phyloP scores from a whole-genome alignment of 495 filamentous ascomycete species.

The Hypoxylon subgilvum region DNA sequence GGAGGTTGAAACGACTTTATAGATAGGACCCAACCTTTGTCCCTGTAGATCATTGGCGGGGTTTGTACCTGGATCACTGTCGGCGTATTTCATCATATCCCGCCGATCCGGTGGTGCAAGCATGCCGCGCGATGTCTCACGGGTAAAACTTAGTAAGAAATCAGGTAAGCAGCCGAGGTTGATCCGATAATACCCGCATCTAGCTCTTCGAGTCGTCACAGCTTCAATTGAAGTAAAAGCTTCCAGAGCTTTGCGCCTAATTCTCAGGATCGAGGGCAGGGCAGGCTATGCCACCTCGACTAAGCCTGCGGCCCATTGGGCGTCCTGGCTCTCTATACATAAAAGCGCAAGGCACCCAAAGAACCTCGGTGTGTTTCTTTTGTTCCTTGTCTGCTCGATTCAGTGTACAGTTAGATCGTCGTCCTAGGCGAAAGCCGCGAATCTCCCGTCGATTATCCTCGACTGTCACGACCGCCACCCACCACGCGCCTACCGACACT shows the following conservation, averaged over 20 bases:
- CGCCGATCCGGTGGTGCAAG: no score
- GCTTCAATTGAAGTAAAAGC: not conserved
- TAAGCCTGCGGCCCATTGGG: constrained; percentile 39
- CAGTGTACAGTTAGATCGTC: constrained; percentile 11
- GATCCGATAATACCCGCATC: constrained; percentile 7
- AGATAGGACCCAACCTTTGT: no score
- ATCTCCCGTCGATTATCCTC: constrained; percentile 25
- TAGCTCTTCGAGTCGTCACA: not conserved
- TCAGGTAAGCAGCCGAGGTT: constrained; percentile 13
- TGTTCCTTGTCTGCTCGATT: constrained; percentile 45
- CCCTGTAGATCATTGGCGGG: constrained; percentile 3
- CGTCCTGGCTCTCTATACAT: constrained; percentile 10
- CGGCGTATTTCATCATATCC: no score
- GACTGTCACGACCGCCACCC: constrained; percentile 7
- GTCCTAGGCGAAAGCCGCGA: constrained; percentile 25
- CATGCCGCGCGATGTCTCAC: no score
- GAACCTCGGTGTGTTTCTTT: constrained; percentile 49
- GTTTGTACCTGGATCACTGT: no score
- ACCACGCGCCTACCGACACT: constrained; percentile 22
- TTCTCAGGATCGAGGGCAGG: constrained; percentile 8
- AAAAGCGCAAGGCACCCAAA: constrained; percentile 1
- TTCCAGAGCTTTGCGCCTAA: constrained; percentile 10
- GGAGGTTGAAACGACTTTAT: not conserved
- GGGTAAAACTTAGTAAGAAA: not conserved
- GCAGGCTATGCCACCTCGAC: constrained; percentile 44